Percentiles rank a stretch among this genome's conserved stretches.
Conservation (phyloP, 2,329 filamentous ascomycete genomes). For the Pezicula radicicola region DNA sequence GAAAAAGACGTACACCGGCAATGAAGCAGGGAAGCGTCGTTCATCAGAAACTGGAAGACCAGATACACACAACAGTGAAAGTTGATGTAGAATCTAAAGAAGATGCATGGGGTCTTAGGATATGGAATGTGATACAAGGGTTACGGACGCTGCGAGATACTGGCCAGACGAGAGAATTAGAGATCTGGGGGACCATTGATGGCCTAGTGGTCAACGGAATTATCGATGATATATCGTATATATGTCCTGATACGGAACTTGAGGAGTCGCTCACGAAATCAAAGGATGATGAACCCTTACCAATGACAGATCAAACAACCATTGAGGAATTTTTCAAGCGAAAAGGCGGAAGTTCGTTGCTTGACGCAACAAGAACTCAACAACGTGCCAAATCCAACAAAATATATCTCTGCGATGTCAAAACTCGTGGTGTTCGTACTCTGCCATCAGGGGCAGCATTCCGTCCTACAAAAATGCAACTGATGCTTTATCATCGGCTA, state of each 20-base stretch:
- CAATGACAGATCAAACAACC: slow-evolving; percentile 28
- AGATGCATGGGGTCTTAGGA: slow-evolving; percentile 74
- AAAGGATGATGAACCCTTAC: slow-evolving; percentile 27
- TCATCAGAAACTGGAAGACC: slow-evolving; percentile 79
- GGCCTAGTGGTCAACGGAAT: slow-evolving; percentile 84
- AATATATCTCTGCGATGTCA: slow-evolving; percentile 84
- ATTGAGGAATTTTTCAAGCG: slow-evolving; percentile 26
- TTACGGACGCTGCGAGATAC: slow-evolving; percentile 69
- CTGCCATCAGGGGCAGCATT: slow-evolving; percentile 61
- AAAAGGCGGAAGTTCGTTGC: slow-evolving; percentile 11
- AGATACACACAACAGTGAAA: slow-evolving; percentile 75
- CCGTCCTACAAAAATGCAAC: slow-evolving; percentile 77
- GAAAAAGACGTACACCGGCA: slow-evolving; percentile 70
- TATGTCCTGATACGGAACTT: slow-evolving; percentile 69
- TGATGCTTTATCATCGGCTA: slow-evolving; percentile 86
- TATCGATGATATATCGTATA: slow-evolving; percentile 80
- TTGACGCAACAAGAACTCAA: slow-evolving; percentile 11
- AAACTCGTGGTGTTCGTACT: slow-evolving; percentile 68
- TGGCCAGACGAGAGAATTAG: slow-evolving; percentile 71
- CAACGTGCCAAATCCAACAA: slow-evolving; percentile 20
- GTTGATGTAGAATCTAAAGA: slow-evolving; percentile 73
- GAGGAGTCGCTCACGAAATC: slow-evolving; percentile 40
- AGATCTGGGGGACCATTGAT: slow-evolving; percentile 82
- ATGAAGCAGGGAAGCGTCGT: slow-evolving; percentile 82
- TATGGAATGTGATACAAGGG: slow-evolving; percentile 92